Percentiles rank a stretch among this genome's conserved stretches.
Conservation (phyloP, 257 asterid species). For the Lycium ferocissimum region DNA sequence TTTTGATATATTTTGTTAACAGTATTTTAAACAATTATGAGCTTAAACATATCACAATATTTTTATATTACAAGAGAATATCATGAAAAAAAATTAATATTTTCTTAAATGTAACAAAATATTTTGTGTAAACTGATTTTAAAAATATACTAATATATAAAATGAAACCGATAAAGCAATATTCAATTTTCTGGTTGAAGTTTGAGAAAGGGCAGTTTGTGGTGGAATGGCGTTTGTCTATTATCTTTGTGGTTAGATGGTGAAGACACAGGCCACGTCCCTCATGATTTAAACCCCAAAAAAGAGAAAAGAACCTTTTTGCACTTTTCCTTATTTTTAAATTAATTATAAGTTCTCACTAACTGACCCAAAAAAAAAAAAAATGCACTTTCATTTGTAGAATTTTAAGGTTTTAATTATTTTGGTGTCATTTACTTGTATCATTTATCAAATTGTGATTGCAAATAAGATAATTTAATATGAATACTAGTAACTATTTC, state of each 20-base stretch:
- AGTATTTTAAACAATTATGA: background rate
- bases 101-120: background rate
- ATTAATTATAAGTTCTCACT: background rate
- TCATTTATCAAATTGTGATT: too few relatives aligned
- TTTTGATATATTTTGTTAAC: too few relatives aligned
- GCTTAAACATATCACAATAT: background rate
- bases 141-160: background rate
- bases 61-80: background rate
- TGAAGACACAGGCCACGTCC: constrained; percentile 19
- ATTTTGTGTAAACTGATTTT: background rate
- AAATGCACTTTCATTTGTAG: too few relatives aligned
- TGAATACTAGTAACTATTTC: too few relatives aligned
- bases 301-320: background rate
- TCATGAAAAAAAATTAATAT: background rate
- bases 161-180: background rate
- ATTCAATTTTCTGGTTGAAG: background rate
- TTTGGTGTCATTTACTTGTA: too few relatives aligned
- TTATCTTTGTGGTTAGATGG: background rate
- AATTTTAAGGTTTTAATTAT: too few relatives aligned
- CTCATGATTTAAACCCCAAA: background rate
- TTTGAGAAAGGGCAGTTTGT: constrained; percentile 1
- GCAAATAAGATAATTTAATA: too few relatives aligned
- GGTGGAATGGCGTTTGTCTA: constrained; percentile 1
- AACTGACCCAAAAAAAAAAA: too few relatives aligned
- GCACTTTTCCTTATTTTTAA: background rate